Evolutionary conservation across 2,329 filamentous ascomycete genomes (phyloP), one percentile per base, ranked within the genome.

Genomic region (Dactylellina sp.): DNA sequence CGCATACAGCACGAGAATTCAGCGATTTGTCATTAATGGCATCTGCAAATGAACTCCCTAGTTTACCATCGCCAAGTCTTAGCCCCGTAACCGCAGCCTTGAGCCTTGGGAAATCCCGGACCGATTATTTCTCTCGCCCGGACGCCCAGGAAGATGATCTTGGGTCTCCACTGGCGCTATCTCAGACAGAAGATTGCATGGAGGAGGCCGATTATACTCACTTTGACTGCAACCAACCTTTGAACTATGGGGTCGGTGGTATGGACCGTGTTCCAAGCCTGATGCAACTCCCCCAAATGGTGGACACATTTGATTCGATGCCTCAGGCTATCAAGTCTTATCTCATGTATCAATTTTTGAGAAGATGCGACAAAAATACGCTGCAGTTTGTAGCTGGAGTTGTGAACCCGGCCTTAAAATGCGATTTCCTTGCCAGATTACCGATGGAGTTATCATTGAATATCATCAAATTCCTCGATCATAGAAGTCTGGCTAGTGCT

Each of bases 261-360:
- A 80, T 55, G 79, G 80, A 59, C 79, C 83, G 66, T 80, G 79
- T 85, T 11, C 81, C 18, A 81, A 63, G 62, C 11, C 59, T 94
- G 18, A 86, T 93, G 82, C 91, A 96, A 78, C 91, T 94, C n/a
- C 91, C 91, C 6, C 87, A 86, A 14, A 91, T 99, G 85, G 83
- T 99, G 14, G 91, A 97, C 77, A 89, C 89, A 1, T 99, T 98
- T 78, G 94, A 98, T 80, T 87, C 90, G 5, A 91, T 99, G 85
- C 93, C 94, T 1, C 88, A 91, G 47, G 90, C 95, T 78, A 89
- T 99, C 86, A 95, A 99, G 82, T 91, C 91, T 0, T 96, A 96
- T 80, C 89, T 99, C 82, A 96, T 99, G 89, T 98, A 96, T 80
- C 94, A 99, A 80, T 88, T 99, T 63, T 86, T 99, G 24, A 89